phyloP scores from a whole-genome alignment of 164 flowering plant species.

The Echeveria elegans region DNA sequence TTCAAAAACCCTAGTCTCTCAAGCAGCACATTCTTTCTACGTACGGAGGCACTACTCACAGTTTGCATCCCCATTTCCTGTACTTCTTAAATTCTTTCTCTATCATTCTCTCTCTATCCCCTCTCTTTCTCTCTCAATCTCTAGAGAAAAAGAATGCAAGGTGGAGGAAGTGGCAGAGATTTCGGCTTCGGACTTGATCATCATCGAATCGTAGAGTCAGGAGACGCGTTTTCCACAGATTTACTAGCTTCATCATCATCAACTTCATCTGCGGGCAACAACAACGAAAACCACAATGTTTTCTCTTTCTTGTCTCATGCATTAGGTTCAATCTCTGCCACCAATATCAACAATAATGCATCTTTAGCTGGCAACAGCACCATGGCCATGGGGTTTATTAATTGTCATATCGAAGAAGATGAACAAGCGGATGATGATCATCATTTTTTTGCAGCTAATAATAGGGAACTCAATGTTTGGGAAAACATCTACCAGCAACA shows the following conservation, averaged over 20 bases:
- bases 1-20: background rate
- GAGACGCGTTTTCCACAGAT: background rate
- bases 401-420: background rate
- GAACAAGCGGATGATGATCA: background rate
- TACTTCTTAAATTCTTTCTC: background rate
- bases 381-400: conserved; percentile 1
- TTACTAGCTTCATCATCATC: background rate
- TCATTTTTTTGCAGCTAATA: background rate
- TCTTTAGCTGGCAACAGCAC: background rate
- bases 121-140: background rate
- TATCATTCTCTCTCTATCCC: background rate
- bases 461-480: background rate
- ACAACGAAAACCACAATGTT: background rate
- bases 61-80: background rate
- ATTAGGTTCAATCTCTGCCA: background rate
- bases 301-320: conserved; percentile 2
- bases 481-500: background rate
- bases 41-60: background rate
- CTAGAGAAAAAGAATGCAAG: background rate
- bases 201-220: background rate
- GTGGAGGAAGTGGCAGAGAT: conserved; percentile 5
- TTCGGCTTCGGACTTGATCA: background rate
- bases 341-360: background rate
- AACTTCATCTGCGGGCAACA: background rate
- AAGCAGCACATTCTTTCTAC: background rate